phyloP scores from a whole-genome alignment of 306 rosid species.

The Pyrus bretschneideri region DNA sequence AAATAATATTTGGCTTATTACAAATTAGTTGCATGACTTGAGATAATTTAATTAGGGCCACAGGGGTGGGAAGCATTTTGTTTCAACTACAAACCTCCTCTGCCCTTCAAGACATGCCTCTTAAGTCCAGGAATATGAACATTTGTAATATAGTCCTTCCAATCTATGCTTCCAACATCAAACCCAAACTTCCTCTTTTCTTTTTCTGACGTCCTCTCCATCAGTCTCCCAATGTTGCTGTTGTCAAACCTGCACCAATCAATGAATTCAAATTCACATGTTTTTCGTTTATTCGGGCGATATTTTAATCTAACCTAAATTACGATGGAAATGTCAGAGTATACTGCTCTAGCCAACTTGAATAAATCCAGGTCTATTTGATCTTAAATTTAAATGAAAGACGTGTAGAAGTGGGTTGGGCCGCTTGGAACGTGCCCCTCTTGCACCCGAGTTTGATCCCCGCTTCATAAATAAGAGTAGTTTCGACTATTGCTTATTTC shows the following conservation, averaged over 20 bases:
- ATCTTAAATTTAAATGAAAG: too few species aligned
- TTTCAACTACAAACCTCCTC: conserved; percentile 19
- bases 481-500: background rate
- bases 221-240: conserved; percentile 62
- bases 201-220: conserved; percentile 75
- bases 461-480: too few species aligned
- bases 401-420: background rate
- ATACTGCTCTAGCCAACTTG: too few species aligned
- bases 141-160: conserved; percentile 77
- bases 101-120: conserved; percentile 85
- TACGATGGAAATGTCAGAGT: too few species aligned
- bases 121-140: conserved; percentile 85
- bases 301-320: too few species aligned
- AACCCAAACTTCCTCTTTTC: conserved; percentile 74
- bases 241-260: conserved; percentile 69
- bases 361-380: too few species aligned
- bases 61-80: background rate
- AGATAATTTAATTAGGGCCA: background rate
- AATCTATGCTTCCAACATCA: conserved; percentile 72
- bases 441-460: background rate
- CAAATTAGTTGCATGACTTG: conserved; percentile 23
- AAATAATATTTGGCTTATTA: conserved; percentile 12
- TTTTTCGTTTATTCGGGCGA: too few species aligned
- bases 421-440: background rate
- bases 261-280: background rate